Base-by-base conservation (phyloP, 345 rosid genomes). In the Eucalyptus sp. region DNA sequence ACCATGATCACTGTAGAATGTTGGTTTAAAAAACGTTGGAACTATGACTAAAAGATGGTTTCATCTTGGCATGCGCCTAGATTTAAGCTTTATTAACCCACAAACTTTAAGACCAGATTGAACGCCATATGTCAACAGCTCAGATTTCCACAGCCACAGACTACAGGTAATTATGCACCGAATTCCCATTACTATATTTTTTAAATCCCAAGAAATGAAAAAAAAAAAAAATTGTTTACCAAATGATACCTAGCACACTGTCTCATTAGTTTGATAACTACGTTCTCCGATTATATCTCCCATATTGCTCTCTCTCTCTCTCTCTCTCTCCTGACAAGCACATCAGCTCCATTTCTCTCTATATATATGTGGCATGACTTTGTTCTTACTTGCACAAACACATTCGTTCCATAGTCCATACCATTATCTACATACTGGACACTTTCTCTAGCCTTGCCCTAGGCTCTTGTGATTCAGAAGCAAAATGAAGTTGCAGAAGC, bases 161-260 rank as follows among this genome's bases (percentile, higher is more conserved):
- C 20, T 10, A 86, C 27, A 1, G 80, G 88, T 84, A 80, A 56
- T 31, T 89, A 29, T 29, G 25, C 86, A 85, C 89, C 89, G 60
- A 31, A 87, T 48, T 24, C 56, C 56, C 33, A 50, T 37, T 20
- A 62, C 85, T 43, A 79, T 76, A 76, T 58, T 22, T 60, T 13
- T 7, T 16, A 31, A 52, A 66, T 43, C 33, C 50, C 27, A 18
- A 25, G 52, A 66, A 76, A 76, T 20, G 46, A 37, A 76, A 68
- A 60, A 76, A 37, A 37, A 37, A 52, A 52, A 52, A 18, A 18
- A 17, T 51, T 29, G 29, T 20, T 11, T 43, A 86, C 88, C 88
- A 33, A 90, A 86, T 54, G 86, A n/a, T 90, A 49, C 90, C 91
- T 86, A 88, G 86, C 91, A 86, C 62, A 58, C 62, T 18, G 83